Conservation (phyloP, 805 yeast genomes). For the Candida multigemmis region DNA sequence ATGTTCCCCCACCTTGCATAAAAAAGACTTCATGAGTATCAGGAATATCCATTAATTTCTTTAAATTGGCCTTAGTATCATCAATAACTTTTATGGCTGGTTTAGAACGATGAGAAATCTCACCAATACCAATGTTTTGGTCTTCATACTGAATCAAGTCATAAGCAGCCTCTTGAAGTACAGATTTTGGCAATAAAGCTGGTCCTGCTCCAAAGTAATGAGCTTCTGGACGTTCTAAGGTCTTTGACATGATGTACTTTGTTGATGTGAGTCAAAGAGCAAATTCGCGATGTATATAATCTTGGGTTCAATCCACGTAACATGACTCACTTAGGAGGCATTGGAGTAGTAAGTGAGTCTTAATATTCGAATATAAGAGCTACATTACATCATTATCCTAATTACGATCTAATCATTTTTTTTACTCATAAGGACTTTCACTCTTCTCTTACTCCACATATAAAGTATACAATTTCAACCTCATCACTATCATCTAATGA, state of each 20-base stretch:
- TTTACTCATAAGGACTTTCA: not conserved
- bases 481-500: conserved; percentile 54
- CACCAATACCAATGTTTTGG: conserved; percentile 84
- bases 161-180: conserved; percentile 77
- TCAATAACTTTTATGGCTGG: conserved; percentile 75
- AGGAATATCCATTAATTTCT: conserved; percentile 63
- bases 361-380: not conserved
- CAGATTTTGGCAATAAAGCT: conserved; percentile 78
- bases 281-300: not conserved
- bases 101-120: conserved; percentile 88
- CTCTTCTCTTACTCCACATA: conserved; percentile 24
- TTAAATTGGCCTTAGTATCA: conserved; percentile 61
- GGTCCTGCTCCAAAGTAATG: conserved; percentile 98
- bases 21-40: conserved; percentile 92
- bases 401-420: not conserved
- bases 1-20: conserved; percentile 97
- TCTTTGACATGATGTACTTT: conserved; percentile 3
- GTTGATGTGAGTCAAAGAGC: too few species aligned
- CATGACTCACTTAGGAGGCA: not conserved
- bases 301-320: not conserved
- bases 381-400: not conserved
- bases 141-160: conserved; percentile 69
- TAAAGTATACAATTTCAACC: conserved; percentile 57
- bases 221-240: conserved; percentile 59
- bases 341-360: too few species aligned